Evolutionary conservation across 495 filamentous ascomycete species (phyloP).

Genomic region (Neurospora tetraspora): DNA sequence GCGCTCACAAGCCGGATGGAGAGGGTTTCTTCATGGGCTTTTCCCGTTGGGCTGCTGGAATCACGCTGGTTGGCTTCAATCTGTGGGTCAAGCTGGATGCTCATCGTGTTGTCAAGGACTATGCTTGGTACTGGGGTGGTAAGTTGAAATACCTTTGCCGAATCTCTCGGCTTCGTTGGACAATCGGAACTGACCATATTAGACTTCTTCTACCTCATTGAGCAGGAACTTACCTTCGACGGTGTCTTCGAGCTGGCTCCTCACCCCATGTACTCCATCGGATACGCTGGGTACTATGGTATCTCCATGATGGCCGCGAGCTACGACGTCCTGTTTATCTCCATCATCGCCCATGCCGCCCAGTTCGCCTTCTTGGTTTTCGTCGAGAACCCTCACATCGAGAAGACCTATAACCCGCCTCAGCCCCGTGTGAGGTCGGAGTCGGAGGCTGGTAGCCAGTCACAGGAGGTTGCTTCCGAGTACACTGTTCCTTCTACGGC

Average conservation of each 20-base stretch:
- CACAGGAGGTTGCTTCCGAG: constrained; percentile 28
- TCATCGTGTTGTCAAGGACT: constrained; percentile 97
- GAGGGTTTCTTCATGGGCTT: constrained; percentile 60
- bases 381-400: constrained; percentile 95
- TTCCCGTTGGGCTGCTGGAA: constrained; percentile 72
- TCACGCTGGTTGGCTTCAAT: constrained; percentile 82
- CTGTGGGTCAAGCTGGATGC: constrained; percentile 98
- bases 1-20: constrained; percentile 58
- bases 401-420: constrained; percentile 93
- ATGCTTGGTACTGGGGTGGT: constrained; percentile 95
- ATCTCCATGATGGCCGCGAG: constrained; percentile 98
- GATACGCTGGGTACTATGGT: constrained; percentile 95
- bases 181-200: constrained; percentile 4
- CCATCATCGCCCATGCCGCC: constrained; percentile 85
- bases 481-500: constrained; percentile 6
- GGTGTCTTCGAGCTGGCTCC: constrained; percentile 99
- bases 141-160: constrained; percentile 2
- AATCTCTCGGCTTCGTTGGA: neutral
- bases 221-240: constrained; percentile 95
- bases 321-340: constrained; percentile 94
- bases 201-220: constrained; percentile 97
- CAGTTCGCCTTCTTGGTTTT: constrained; percentile 86
- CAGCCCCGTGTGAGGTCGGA: constrained; percentile 54
- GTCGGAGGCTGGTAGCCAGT: constrained; percentile 28
- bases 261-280: constrained; percentile 98